Base-by-base conservation (phyloP, 495 filamentous ascomycete species). In the Hypoxylon lenormandii region DNA sequence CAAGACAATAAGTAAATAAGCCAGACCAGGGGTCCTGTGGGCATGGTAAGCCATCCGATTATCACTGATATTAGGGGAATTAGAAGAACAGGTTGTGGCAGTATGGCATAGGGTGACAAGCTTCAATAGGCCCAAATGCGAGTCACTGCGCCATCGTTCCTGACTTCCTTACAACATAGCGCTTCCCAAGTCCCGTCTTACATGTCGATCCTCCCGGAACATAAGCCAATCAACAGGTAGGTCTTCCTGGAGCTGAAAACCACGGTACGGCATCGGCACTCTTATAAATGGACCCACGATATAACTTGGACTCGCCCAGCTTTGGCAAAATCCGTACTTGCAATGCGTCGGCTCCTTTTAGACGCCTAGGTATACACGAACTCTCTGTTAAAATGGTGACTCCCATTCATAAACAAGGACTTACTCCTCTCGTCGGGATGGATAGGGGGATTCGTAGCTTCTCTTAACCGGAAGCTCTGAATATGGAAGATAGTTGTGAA, bases 151-250 rank as follows among this genome's bases (percentile, higher is more conserved):
- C 58, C 58, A 60, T 52, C 36, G 16, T 60, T 50, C 56, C 43
- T 60, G 8, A 12, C 43, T 48, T 16, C 28, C 28, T 48, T 18
- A 15, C 45, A 19, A 45, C n/a, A 45, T 46, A 28, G 12, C 19
- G 7, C 22, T 38, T 48, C 21, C 30, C 36, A 23, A 38, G 11
- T n/a, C 18, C 40, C 37, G 22, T 16, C 28, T 51, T 36, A 19
- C 15, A 33, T 49, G 64, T 12, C 12, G 64, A 67, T 67, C 64
- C 13, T 61, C 23, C 21, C 49, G 22, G 54, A 66, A 19, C 21
- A 49, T 30, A 49, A 60, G 33, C 40, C 11, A 33, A 54, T 22
- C 49, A 33, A n/a, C 30, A 13, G 13, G 18, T 13, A 15, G 0
- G 3, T 33, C 6, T 45, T 78, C 5, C 28, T 60, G 47, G 49